A percentile compares a stretch with the other conserved stretches of the same genome.
phyloP scores from a whole-genome alignment of 495 filamentous ascomycete species.

The Alectoria sarmentosa region DNA sequence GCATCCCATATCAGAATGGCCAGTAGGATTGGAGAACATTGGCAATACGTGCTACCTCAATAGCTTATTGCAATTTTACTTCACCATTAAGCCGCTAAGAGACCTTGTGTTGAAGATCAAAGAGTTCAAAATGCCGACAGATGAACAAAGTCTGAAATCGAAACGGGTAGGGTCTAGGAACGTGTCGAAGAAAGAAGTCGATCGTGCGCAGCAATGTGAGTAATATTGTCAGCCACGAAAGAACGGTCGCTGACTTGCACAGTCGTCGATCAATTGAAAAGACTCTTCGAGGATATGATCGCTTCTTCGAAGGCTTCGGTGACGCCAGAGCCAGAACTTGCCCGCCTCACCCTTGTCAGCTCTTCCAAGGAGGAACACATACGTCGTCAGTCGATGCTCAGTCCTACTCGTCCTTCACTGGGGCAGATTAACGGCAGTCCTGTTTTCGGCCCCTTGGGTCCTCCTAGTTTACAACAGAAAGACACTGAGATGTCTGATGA shows the following conservation, averaged over 20 bases:
- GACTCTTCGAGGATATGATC: slow-evolving; percentile 67
- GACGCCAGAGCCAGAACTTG: slow-evolving; percentile 69
- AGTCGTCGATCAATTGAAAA: slow-evolving; percentile 68
- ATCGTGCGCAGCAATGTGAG: slow-evolving; percentile 66
- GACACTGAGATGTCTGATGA: slow-evolving; percentile 29
- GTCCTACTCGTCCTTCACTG: slow-evolving; percentile 35
- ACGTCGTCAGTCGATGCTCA: slow-evolving; percentile 49
- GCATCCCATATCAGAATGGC: slow-evolving; percentile 45
- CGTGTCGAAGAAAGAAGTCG: slow-evolving; percentile 54
- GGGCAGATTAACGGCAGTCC: slow-evolving; percentile 48
- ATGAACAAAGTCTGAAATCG: slow-evolving; percentile 48
- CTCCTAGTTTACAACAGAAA: slow-evolving; percentile 22
- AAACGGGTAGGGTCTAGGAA: slow-evolving; percentile 60
- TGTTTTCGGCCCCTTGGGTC: slow-evolving; percentile 45
- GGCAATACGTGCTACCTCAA: slow-evolving; percentile 98
- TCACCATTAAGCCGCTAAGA: slow-evolving; percentile 75
- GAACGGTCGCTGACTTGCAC: slow-evolving; percentile 1
- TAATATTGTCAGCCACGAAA: slow-evolving; percentile 22
- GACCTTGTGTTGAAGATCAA: slow-evolving; percentile 73
- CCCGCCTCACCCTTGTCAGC: slow-evolving; percentile 68
- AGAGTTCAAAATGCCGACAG: slow-evolving; percentile 54
- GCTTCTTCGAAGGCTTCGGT: slow-evolving; percentile 45
- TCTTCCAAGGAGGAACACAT: slow-evolving; percentile 51
- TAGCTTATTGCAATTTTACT: slow-evolving; percentile 92
- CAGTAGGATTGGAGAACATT: slow-evolving; percentile 83